Conservation (phyloP, 495 filamentous ascomycete genomes). For the Penicillium dipodomyicola region DNA sequence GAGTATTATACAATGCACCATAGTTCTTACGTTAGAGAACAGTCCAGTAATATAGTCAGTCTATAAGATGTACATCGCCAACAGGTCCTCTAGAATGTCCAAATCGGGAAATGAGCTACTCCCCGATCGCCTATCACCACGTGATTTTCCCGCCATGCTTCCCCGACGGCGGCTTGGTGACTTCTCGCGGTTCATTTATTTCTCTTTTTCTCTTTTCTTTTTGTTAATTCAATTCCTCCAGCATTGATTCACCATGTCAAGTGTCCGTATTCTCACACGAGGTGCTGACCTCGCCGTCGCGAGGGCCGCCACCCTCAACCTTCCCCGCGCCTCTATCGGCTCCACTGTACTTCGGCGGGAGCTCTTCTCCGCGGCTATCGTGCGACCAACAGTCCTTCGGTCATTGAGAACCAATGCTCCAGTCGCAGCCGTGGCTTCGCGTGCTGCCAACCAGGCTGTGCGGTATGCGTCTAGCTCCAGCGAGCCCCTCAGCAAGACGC, state of each 20-base stretch:
- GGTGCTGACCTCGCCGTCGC: conserved; percentile 35
- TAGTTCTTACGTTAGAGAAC: not conserved
- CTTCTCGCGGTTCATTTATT: conserved; percentile 15
- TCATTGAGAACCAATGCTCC: conserved; percentile 20
- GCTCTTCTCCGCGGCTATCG: conserved; percentile 35
- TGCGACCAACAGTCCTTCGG: conserved; percentile 25
- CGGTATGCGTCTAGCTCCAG: conserved; percentile 60
- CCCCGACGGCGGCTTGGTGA: conserved; percentile 28
- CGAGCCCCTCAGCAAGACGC: conserved; percentile 61
- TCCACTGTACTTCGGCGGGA: conserved; percentile 35
- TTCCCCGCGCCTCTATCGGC: conserved; percentile 41
- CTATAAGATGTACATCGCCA: not conserved
- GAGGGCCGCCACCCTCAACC: conserved; percentile 27
- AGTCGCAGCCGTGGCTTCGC: conserved; percentile 17
- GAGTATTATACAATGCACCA: not conserved
- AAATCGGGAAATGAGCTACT: conserved; percentile 21
- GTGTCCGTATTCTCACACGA: conserved; percentile 34
- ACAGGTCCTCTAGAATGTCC: not conserved
- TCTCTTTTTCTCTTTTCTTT: conserved; percentile 19
- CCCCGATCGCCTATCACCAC: conserved; percentile 38
- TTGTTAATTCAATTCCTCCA: conserved; percentile 23
- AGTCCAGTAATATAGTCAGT: not conserved
- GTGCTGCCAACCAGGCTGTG: conserved; percentile 30
- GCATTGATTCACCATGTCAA: conserved; percentile 34
- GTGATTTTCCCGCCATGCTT: conserved; percentile 44